Evolutionary conservation across 768 basidiomycete species (phyloP), one percentile per base, ranked within the genome.

Genomic region (Pleurotus eryngii): DNA sequence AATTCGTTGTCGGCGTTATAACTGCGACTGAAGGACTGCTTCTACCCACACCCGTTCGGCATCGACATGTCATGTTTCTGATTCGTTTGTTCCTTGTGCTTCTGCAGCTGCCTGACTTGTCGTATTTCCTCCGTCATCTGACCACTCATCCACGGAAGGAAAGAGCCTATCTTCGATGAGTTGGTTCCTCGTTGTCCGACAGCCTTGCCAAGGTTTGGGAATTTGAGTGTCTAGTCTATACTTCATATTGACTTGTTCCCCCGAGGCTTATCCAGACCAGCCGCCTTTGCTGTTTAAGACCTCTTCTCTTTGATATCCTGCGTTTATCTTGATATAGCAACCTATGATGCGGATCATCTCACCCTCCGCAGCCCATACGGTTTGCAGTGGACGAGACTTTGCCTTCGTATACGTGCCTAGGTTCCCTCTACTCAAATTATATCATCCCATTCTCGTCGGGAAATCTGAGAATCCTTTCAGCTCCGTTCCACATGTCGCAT

Each of bases 111-210:
- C 51, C 39, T 54, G 20, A 20, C 51, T 54, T 30, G 20, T 39
- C 51, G 51, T 39, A 54, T 54, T 54, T 54, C 51, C 39, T 42
- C 51, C 51, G 51, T 40, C 14, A 54, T 42, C 39, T 43, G 12
- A 20, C 42, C 51, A 15, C 39, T 38, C 37, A 14, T 22, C 35
- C 18, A 40, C 24, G 15, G n/a, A 38, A 18, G 4, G 50, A 37
- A 47, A 22, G 46, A 47, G 24, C 14, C 24, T 48, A 26, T 11
- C 20, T 39, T 54, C 37, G 51, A 37, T 54, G 51, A 54, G 39
- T 54, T 54, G 17, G 35, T 20, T 54, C 51, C 51, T 35, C 39
- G 30, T 35, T 40, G 39, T 39, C 51, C 37, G 39, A 9, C 20
- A 17, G 15, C 42, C 42, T 45, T 45, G 18, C 49, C 27, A 54